phyloP scores from a whole-genome alignment of 345 rosid genomes.

The Microcos paniculata region DNA sequence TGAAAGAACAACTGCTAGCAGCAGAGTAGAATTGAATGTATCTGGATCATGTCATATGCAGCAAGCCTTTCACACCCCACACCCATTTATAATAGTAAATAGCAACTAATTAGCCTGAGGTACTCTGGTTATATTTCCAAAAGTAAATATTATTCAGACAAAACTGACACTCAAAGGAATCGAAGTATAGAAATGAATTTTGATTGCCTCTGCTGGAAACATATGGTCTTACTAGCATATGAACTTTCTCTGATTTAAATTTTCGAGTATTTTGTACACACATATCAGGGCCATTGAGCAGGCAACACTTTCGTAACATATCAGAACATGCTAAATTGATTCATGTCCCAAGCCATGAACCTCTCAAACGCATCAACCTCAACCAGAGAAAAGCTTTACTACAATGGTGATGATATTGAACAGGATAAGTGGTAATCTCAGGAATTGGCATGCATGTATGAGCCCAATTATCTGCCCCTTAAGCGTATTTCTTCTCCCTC shows the following conservation, averaged over 20 bases:
- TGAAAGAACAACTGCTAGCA: no score
- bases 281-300: neutral
- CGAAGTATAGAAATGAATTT: neutral
- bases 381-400: slow-evolving; percentile 40
- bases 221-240: neutral
- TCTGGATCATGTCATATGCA: no score
- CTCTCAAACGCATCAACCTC: slow-evolving; percentile 4
- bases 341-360: neutral
- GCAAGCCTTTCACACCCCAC: no score
- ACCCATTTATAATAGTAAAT: no score
- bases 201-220: neutral
- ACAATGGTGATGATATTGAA: slow-evolving; percentile 37
- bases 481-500: slow-evolving; percentile 32
- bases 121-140: no score
- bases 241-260: neutral
- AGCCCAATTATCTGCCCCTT: slow-evolving; percentile 48
- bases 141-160: no score
- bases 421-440: slow-evolving; percentile 47
- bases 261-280: neutral
- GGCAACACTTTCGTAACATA: neutral
- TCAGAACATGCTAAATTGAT: neutral
- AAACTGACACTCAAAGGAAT: neutral
- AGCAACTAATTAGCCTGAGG: no score
- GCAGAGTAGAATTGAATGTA: no score
- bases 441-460: slow-evolving; percentile 49